Evolutionary conservation across 192 early-diverging fungal genomes (phyloP).

Genomic region (Backusella tuberculispora): DNA sequence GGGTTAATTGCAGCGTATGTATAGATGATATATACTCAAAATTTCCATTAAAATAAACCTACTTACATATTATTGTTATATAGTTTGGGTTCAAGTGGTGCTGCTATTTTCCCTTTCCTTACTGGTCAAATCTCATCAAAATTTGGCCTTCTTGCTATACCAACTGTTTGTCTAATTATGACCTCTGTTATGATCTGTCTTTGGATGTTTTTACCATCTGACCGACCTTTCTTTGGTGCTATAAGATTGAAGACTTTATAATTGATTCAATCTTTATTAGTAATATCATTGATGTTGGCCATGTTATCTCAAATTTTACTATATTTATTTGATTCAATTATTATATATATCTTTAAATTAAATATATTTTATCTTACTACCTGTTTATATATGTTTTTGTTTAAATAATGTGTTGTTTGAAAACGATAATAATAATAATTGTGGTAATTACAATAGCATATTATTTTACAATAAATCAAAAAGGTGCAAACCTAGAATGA

Average conservation of each 20-base stretch:
- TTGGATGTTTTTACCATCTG: conserved; percentile 31
- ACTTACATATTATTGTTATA: background rate
- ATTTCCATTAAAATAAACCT: background rate
- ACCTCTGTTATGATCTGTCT: conserved; percentile 23
- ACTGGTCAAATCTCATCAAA: conserved; percentile 30
- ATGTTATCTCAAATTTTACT: no score
- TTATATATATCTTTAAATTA: no score
- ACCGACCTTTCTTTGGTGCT: conserved; percentile 17
- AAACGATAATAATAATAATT: no score
- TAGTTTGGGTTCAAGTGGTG: conserved; percentile 35
- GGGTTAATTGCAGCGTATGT: conserved; percentile 40
- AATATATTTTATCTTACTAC: no score
- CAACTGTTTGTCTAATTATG: conserved; percentile 25
- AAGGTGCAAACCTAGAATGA: no score
- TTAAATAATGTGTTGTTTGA: no score
- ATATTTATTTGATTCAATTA: no score
- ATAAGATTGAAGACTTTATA: background rate
- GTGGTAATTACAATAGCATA: no score
- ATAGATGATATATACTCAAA: background rate
- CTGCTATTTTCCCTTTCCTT: conserved; percentile 37
- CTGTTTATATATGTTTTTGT: no score
- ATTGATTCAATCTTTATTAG: no score
- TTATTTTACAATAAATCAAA: no score
- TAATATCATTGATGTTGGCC: no score
- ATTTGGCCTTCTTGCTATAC: conserved; percentile 28